Evolutionary conservation across 2,329 filamentous ascomycete genomes (phyloP), one percentile per base, ranked within the genome.

Genomic region (Parascedosporium putredinis): DNA sequence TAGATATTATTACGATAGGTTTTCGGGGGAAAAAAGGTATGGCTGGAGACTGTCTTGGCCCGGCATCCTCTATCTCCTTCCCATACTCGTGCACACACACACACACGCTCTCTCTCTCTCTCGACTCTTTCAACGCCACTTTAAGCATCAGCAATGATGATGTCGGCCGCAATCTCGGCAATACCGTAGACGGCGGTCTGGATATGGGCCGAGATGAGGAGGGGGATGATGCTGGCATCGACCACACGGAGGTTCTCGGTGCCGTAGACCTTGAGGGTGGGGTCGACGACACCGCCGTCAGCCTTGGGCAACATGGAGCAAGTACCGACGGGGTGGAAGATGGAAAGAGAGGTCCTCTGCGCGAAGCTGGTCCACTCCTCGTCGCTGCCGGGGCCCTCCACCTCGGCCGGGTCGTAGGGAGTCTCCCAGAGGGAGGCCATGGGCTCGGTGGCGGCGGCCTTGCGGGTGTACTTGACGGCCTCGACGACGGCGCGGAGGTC

Each of bases 121-220:
- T n/a, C n/a, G n/a, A n/a, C n/a, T n/a, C n/a, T n/a, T n/a, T n/a
- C n/a, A n/a, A n/a, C n/a, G n/a, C n/a, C n/a, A 2, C 12, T 29
- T 29, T 33, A 46, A 4, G 48, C 40, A n/a, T 43, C 48, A 8
- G 16, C 40, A 22, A 50, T 45, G n/a, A 64, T 61, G 3, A 57
- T 51, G 14, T 58, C 52, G 9, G 67, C 60, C 10, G 62, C 62
- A 56, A 70, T 75, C 59, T 78, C 76, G 7, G 65, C 74, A 52
- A 76, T 63, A 58, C 72, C 74, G 51, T 78, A 78, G 1, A 77
- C 70, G 0, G 69, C 67, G 29, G 72, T 74, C 55, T 77, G 73
- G 18, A 75, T 72, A 12, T 74, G 66, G 1, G 55, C 71, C 63
- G 60, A 73, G 60, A 52, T 68, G 60, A 63, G 69, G 62, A 74